Conservation (phyloP, 805 yeast species). For the Lachancea thermotolerans region DNA sequence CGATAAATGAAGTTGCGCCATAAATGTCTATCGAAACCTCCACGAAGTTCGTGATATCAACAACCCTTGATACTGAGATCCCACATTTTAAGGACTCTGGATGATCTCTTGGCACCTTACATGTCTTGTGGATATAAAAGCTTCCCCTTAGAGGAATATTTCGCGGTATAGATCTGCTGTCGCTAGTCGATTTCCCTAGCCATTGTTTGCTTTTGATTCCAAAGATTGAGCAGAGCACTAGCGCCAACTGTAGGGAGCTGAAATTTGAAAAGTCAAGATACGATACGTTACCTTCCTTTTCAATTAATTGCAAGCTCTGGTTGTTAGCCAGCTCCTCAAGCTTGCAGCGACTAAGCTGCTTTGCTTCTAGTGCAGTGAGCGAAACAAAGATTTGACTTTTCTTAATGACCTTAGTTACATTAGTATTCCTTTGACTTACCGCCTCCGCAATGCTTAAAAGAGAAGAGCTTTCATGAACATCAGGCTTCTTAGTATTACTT, state of each 20-base stretch:
- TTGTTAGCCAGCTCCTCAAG: neutral
- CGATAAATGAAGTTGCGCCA: neutral
- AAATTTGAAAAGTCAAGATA: constrained; percentile 1
- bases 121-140: constrained; percentile 4
- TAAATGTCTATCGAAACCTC: constrained; percentile 3
- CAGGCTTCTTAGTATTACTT: neutral
- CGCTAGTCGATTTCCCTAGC: neutral
- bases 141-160: constrained; percentile 4
- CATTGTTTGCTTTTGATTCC: constrained; percentile 2
- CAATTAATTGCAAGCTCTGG: neutral
- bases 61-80: constrained; percentile 3
- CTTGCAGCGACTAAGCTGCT: neutral
- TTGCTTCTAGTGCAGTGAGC: neutral
- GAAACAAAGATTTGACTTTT: neutral
- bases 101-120: neutral
- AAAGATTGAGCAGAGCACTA: constrained; percentile 2
- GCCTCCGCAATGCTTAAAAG: neutral
- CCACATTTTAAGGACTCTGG: neutral
- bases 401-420: neutral
- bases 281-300: neutral
- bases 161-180: neutral
- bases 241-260: constrained; percentile 1
- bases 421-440: constrained; percentile 1
- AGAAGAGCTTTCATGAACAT: neutral
- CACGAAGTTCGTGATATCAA: constrained; percentile 5